phyloP scores from a whole-genome alignment of 2,329 filamentous ascomycete species.

The Diatrype stigma region DNA sequence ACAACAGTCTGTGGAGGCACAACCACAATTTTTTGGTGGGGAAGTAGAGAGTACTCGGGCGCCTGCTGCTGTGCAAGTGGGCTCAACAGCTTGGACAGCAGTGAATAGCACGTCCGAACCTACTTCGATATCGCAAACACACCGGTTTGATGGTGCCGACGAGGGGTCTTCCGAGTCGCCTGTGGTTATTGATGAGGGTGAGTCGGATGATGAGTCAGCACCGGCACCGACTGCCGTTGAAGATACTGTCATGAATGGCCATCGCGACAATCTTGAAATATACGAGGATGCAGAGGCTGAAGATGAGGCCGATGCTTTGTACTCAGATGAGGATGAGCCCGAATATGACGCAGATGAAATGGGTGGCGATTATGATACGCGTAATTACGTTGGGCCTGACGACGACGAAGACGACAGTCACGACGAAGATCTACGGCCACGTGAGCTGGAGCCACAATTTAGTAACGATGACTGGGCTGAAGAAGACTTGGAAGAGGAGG shows the following conservation, averaged over 20 bases:
- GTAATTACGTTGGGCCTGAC: constrained; percentile 24
- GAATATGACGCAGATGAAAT: constrained; percentile 27
- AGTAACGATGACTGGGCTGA: constrained; percentile 22
- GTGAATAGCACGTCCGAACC: constrained; percentile 17
- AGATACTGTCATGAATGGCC: constrained; percentile 12
- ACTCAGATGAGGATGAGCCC: constrained; percentile 25
- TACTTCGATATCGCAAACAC: constrained; percentile 7
- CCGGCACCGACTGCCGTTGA: constrained; percentile 13
- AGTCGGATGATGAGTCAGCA: constrained; percentile 19
- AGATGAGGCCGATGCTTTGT: constrained; percentile 21
- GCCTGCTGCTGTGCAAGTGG: constrained; percentile 2
- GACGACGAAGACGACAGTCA: constrained; percentile 30
- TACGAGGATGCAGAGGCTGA: constrained; percentile 22
- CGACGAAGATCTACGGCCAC: constrained; percentile 23
- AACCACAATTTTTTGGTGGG: constrained; percentile 1
- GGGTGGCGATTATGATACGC: constrained; percentile 28
- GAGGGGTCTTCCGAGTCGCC: constrained; percentile 21
- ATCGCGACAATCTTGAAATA: constrained; percentile 13
- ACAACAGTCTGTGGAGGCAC: constrained; percentile 5
- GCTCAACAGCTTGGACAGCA: constrained; percentile 20
- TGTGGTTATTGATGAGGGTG: constrained; percentile 26
- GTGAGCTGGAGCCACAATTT: constrained; percentile 24
- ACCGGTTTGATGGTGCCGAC: constrained; percentile 15
- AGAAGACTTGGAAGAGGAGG: constrained; percentile 4
- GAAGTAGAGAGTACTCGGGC: not conserved